Conservation (phyloP, 192 early-diverging fungal species). For the Podila epigama region DNA sequence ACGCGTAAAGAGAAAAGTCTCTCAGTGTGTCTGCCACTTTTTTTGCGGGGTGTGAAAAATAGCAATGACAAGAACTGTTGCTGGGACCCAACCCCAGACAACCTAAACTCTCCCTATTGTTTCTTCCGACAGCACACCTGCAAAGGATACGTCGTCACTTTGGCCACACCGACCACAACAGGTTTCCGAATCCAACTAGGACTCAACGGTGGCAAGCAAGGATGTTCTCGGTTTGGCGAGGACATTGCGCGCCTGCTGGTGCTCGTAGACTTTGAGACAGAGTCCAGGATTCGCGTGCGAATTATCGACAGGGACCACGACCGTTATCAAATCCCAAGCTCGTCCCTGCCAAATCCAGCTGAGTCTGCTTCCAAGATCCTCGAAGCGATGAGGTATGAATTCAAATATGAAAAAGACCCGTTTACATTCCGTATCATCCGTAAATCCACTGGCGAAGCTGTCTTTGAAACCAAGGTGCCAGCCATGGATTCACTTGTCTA, state of each 20-base stretch:
- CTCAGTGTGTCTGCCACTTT: not conserved
- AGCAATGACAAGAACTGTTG: slow-evolving; percentile 32
- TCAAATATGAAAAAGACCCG: slow-evolving; percentile 46
- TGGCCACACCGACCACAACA: slow-evolving; percentile 4
- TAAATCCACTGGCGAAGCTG: slow-evolving; percentile 35
- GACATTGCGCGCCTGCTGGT: slow-evolving; percentile 54
- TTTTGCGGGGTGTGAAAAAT: not conserved
- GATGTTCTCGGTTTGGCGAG: slow-evolving; percentile 49
- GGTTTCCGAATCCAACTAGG: slow-evolving; percentile 9
- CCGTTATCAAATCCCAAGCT: slow-evolving; percentile 55
- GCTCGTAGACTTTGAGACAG: slow-evolving; percentile 59
- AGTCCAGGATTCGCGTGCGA: slow-evolving; percentile 60
- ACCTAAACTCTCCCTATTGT: slow-evolving; percentile 33
- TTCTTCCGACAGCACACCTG: slow-evolving; percentile 33
- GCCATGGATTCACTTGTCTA: slow-evolving; percentile 60
- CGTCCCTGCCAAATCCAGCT: slow-evolving; percentile 40
- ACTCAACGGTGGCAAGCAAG: not conserved
- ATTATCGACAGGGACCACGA: slow-evolving; percentile 37
- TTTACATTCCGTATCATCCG: slow-evolving; percentile 55
- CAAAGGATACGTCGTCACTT: slow-evolving; percentile 26
- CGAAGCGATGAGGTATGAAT: slow-evolving; percentile 31
- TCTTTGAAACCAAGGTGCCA: slow-evolving; percentile 52
- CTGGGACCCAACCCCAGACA: slow-evolving; percentile 30
- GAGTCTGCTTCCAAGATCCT: slow-evolving; percentile 4
- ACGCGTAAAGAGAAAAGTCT: no score